Evolutionary conservation across 2,329 filamentous ascomycete species (phyloP).

Genomic region (Curvularia spicifera): DNA sequence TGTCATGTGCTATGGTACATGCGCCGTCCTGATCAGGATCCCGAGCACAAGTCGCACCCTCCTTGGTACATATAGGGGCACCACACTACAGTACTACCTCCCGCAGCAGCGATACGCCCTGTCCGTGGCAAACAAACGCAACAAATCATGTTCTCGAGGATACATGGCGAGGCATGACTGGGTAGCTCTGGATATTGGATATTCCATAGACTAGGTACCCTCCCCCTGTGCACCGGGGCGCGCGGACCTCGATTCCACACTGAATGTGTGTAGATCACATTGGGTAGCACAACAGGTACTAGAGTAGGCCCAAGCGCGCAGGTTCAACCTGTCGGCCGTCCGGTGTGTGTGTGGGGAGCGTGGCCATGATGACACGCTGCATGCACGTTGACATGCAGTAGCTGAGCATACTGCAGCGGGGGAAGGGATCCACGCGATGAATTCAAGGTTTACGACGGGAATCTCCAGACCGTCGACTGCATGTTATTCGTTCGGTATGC

Average conservation of each 20-base stretch:
- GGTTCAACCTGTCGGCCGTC: neutral
- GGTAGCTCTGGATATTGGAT: neutral
- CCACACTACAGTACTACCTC: neutral
- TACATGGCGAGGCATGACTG: constrained; percentile 6
- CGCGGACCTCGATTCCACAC: neutral
- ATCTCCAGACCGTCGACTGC: neutral
- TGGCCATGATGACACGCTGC: constrained; percentile 9
- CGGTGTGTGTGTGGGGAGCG: constrained; percentile 1
- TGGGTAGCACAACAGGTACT: neutral
- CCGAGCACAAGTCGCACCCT: neutral
- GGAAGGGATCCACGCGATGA: neutral
- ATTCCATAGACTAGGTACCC: constrained; percentile 1
- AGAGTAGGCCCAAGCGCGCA: neutral
- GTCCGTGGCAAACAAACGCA: neutral
- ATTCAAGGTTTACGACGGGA: neutral
- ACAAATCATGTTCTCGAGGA: constrained; percentile 1
- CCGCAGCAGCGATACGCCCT: neutral
- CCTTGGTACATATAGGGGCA: neutral
- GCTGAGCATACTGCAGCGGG: constrained; percentile 3
- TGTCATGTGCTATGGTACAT: neutral
- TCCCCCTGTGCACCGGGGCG: neutral
- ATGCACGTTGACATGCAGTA: constrained; percentile 9
- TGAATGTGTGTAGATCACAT: neutral
- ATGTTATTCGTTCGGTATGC: neutral
- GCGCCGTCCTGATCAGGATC: neutral